Conservation (phyloP, 768 basidiomycete species). For the Amanita pallidorosea region DNA sequence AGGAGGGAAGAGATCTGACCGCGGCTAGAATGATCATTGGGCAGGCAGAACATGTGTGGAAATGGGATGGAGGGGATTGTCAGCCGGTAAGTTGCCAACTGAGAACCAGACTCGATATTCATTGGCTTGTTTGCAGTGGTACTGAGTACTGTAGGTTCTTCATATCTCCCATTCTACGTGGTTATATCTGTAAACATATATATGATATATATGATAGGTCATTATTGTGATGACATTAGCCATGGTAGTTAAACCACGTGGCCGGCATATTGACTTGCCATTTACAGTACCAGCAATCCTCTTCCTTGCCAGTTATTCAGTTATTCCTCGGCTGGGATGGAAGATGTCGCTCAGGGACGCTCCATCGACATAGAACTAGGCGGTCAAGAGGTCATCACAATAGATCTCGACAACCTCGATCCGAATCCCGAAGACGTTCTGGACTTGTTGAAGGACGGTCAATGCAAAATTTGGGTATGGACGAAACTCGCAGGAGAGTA, state of each 20-base stretch:
- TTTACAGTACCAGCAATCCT: not conserved
- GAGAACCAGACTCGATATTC: not conserved
- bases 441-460: constrained; percentile 60
- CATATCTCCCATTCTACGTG: too few species aligned
- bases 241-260: not conserved
- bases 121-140: not conserved
- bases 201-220: not conserved
- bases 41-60: not conserved
- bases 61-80: constrained; percentile 3
- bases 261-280: not conserved
- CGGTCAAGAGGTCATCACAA: constrained; percentile 77
- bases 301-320: not conserved
- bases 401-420: constrained; percentile 83
- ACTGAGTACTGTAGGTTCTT: not conserved
- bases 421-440: constrained; percentile 67
- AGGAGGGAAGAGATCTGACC: not conserved
- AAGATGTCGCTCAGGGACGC: constrained; percentile 28
- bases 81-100: not conserved
- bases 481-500: constrained; percentile 81
- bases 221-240: too few species aligned
- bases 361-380: constrained; percentile 72
- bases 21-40: constrained; percentile 3
- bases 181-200: too few species aligned
- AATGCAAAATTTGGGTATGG: constrained; percentile 69
- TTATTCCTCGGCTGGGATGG: constrained; percentile 16